Conservation (phyloP, 441 rosid genomes). For the Erysimum cheiri region DNA sequence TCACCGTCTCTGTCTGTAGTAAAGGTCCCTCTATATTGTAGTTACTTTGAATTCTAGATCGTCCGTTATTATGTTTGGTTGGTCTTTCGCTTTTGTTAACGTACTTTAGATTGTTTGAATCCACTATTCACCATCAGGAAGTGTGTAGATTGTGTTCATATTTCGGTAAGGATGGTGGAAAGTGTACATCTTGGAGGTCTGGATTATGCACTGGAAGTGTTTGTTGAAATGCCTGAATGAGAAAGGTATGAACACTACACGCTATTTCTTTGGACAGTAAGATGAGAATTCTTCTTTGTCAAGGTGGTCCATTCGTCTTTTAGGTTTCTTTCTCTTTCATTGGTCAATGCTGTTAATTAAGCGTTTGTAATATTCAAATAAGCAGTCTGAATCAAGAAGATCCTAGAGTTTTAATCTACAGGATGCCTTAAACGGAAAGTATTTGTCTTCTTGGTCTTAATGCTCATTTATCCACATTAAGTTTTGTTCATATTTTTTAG, state of each 20-base stretch:
- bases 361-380: slow-evolving; percentile 45
- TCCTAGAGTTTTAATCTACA: neutral
- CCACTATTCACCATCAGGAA: neutral
- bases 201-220: neutral
- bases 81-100: too few relatives aligned
- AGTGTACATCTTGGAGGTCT: too few relatives aligned
- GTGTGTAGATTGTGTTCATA: neutral
- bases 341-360: slow-evolving; percentile 35
- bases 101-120: neutral
- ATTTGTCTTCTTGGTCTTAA: neutral
- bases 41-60: neutral
- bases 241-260: neutral
- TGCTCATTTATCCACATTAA: slow-evolving; percentile 3
- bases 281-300: slow-evolving; percentile 31
- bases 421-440: neutral
- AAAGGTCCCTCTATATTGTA: slow-evolving; percentile 33
- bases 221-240: neutral
- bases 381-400: slow-evolving; percentile 30
- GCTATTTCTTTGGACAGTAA: slow-evolving; percentile 38
- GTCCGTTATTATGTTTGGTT: too few relatives aligned
- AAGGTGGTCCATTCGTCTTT: slow-evolving; percentile 10
- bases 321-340: neutral
- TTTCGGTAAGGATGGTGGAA: neutral
- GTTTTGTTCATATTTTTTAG: neutral
- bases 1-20: neutral